Conservation (phyloP, 192 early-diverging fungal genomes). For the Chytriomyces sp. region DNA sequence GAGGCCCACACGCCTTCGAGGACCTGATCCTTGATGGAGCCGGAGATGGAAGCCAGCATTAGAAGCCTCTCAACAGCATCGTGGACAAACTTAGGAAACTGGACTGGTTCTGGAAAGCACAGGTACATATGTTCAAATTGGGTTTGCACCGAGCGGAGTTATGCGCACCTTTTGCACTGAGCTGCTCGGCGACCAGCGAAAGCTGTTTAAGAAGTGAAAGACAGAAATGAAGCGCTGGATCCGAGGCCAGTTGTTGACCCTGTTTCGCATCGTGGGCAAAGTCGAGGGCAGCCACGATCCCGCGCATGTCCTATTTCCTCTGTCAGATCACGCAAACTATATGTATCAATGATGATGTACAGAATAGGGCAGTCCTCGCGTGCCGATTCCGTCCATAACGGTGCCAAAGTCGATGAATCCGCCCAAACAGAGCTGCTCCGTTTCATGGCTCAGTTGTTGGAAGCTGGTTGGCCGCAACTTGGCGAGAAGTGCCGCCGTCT, state of each 20-base stretch:
- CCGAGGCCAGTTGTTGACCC: no score
- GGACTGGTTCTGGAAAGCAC: background rate
- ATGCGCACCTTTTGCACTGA: no score
- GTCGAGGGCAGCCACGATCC: slow-evolving; percentile 11
- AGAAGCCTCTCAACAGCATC: background rate
- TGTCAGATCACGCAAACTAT: background rate
- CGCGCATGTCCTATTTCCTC: slow-evolving; percentile 1
- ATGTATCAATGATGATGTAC: background rate
- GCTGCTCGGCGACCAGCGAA: no score
- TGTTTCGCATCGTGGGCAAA: no score
- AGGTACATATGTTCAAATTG: no score
- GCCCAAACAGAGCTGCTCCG: background rate
- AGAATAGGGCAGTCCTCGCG: background rate
- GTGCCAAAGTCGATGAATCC: background rate
- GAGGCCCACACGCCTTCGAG: slow-evolving; percentile 3
- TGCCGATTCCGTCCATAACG: background rate
- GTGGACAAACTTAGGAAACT: background rate
- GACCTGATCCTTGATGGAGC: background rate
- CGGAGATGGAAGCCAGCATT: background rate
- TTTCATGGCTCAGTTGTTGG: background rate
- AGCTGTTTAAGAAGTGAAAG: no score
- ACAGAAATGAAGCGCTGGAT: no score
- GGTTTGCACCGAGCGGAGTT: no score
- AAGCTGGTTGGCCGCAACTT: background rate
- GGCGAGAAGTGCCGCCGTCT: background rate